Evolutionary conservation across 2,329 filamentous ascomycete genomes (phyloP).

Genomic region (Fusarium duplospermum): DNA sequence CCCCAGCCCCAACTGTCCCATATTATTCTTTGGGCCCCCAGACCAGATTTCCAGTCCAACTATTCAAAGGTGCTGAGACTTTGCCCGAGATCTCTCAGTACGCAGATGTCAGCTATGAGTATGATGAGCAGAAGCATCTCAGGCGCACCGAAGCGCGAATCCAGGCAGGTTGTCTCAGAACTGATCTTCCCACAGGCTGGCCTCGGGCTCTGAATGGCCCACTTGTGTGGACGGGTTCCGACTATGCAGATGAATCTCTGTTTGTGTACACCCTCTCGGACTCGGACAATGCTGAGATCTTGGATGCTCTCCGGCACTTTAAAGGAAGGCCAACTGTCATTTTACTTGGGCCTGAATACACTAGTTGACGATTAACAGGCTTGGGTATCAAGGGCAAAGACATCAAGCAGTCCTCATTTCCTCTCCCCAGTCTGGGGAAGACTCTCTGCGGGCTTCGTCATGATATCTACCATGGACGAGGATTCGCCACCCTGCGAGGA

Average conservation of each 20-base stretch:
- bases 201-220: not conserved
- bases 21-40: not conserved
- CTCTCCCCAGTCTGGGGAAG: slow-evolving; percentile 60
- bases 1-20: not conserved
- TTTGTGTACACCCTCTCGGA: slow-evolving; percentile 3
- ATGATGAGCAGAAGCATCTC: not conserved
- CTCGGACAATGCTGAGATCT: slow-evolving; percentile 3
- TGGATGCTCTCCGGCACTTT: not conserved
- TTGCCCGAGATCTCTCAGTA: not conserved
- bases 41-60: not conserved
- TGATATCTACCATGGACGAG: slow-evolving; percentile 64
- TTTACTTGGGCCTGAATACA: not conserved
- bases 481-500: slow-evolving; percentile 68
- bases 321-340: not conserved
- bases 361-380: not conserved
- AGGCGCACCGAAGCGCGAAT: not conserved
- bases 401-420: slow-evolving; percentile 52
- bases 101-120: not conserved
- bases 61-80: not conserved
- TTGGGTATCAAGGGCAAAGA: not conserved
- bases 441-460: slow-evolving; percentile 57
- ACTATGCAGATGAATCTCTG: not conserved
- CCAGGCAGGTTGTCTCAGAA: not conserved
- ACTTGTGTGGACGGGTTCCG: not conserved
- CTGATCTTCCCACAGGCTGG: not conserved